Base-by-base conservation (phyloP, 176 grass and related monocot species). In the Carex cristatella region DNA sequence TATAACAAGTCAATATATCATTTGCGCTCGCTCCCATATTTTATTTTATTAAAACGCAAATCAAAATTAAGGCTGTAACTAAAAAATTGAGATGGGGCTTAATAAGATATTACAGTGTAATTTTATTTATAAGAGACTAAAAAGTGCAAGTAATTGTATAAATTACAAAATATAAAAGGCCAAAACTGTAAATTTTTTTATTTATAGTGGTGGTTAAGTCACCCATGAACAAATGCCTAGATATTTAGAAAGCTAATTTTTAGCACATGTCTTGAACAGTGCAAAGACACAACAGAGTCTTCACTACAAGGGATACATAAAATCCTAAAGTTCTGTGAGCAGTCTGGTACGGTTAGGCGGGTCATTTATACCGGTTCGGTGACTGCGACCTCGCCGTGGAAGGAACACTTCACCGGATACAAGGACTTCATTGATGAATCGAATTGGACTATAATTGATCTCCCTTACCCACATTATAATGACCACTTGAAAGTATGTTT, bases 301-400 rank as follows among this genome's bases (percentile, higher is more conserved):
- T 0, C 68, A 10, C 68, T 90, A 51, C 86, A 89, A 51, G 88
- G 89, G 32, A 70, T 58, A 32, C 94, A 80, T 56, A 90, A 61
- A 78, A 93, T 97, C 72, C 60, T 97, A 30, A 14, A 44, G 59
- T 87, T 90, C 7, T 97, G 94, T 59, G 81, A 93, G 84, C 51
- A 70, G 11, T 75, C 89, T 12, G 76, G 64, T 54, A 91, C 88
- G 69, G 94, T 97, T 81, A 80, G 40, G n/a, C 94, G 91, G 10
- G 86, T 97, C 75, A 87, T 97, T 67, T 79, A 93, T 83, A 97
- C 94, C 10, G 94, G 78, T 65, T 97, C 94, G 0, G 82, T 91
- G 66, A 6, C 28, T 1, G 88, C 91, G 10, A 85, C 85, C 4
- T 93, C 94, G 8, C 89, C 94, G 2, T 86, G 87, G 76, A 78